phyloP scores from a whole-genome alignment of 2,329 filamentous ascomycete genomes.

The Incumbomyces lentus region DNA sequence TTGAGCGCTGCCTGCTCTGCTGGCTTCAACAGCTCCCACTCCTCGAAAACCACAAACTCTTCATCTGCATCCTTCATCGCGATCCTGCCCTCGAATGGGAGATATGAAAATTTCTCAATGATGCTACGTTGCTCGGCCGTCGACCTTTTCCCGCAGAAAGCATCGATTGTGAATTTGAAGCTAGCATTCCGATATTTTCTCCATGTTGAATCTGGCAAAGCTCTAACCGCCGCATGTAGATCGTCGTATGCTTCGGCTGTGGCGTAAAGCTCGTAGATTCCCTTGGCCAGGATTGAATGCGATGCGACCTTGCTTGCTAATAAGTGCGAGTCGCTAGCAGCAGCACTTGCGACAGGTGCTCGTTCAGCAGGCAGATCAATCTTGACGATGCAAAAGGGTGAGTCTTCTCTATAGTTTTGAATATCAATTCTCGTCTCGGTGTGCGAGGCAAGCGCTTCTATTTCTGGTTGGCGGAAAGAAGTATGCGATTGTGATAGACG shows the following conservation, averaged over 20 bases:
- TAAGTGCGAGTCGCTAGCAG: conserved; percentile 15
- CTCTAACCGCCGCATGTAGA: conserved; percentile 56
- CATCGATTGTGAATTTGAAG: conserved; percentile 78
- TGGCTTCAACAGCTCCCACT: conserved; percentile 46
- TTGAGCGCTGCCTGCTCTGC: background rate
- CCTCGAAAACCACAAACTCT: conserved; percentile 71
- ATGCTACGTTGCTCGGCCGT: conserved; percentile 55
- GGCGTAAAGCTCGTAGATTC: conserved; percentile 86
- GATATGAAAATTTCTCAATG: conserved; percentile 71
- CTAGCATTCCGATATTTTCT: conserved; percentile 50
- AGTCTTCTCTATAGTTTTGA: conserved; percentile 62
- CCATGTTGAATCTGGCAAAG: conserved; percentile 56
- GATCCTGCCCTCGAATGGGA: conserved; percentile 69
- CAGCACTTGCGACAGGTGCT: background rate
- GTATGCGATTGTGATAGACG: conserved; percentile 85
- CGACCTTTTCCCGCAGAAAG: conserved; percentile 64
- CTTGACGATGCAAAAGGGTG: conserved; percentile 72
- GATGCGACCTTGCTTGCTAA: conserved; percentile 58
- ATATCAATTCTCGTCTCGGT: conserved; percentile 58
- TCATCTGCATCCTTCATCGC: conserved; percentile 62
- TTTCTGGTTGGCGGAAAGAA: conserved; percentile 77
- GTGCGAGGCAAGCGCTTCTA: conserved; percentile 61
- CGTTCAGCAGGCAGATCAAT: conserved; percentile 30
- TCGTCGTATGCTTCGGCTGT: conserved; percentile 51
- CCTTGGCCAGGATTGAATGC: conserved; percentile 71